phyloP scores from a whole-genome alignment of 192 early-diverging fungal species.

The Cetraspora pellucida region DNA sequence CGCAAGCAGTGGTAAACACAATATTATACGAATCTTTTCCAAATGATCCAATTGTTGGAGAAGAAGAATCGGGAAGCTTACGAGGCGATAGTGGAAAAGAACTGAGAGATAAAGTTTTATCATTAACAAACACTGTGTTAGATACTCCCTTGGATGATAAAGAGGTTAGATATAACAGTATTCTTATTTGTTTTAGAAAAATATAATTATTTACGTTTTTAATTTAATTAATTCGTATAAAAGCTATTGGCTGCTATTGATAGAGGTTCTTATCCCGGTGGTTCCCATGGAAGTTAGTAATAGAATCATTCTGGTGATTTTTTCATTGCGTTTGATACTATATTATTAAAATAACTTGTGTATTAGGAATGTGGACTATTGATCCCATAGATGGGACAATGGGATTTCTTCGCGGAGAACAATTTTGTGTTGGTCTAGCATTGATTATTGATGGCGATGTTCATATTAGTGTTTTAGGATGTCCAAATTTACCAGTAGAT shows the following conservation, averaged over 20 bases:
- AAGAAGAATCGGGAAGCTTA: constrained; percentile 91
- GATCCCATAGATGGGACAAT: constrained; percentile 97
- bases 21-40: constrained; percentile 80
- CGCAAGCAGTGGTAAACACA: constrained; percentile 92
- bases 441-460: constrained; percentile 89
- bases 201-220: background rate
- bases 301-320: too few species aligned
- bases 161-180: constrained; percentile 54
- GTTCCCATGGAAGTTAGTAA: constrained; percentile 32
- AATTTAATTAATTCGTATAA: constrained; percentile 3
- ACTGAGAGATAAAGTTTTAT: constrained; percentile 78
- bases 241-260: background rate
- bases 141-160: constrained; percentile 61
- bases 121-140: constrained; percentile 73
- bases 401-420: constrained; percentile 96
- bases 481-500: constrained; percentile 76
- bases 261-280: constrained; percentile 57
- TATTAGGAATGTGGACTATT: constrained; percentile 73
- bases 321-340: background rate
- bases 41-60: constrained; percentile 89
- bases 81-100: constrained; percentile 64
- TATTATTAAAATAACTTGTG: background rate
- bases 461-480: constrained; percentile 86
- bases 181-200: background rate
- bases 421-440: constrained; percentile 95